Evolutionary conservation across 495 filamentous ascomycete species (phyloP).

Genomic region (Trichoderma parareesei): DNA sequence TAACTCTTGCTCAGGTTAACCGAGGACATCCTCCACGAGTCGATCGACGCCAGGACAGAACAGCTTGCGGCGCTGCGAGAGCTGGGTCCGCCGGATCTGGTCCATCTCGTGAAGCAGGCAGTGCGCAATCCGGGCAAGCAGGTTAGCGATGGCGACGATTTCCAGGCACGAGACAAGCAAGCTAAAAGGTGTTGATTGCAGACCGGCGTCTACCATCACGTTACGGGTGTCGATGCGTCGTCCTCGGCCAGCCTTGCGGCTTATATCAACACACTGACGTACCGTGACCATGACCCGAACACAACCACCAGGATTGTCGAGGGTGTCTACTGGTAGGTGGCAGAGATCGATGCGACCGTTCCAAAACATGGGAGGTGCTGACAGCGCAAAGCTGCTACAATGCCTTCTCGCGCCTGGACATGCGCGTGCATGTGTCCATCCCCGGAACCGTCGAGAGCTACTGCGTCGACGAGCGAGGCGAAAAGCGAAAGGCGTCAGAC

Average conservation of each 20-base stretch:
- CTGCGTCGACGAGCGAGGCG: conserved; percentile 91
- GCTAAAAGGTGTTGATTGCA: conserved; percentile 26
- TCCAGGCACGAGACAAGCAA: conserved; percentile 10
- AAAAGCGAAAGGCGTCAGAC: conserved; percentile 85
- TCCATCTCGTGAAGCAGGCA: conserved; percentile 87
- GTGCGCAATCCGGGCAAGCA: conserved; percentile 54
- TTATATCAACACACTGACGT: conserved; percentile 95
- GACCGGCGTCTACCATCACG: conserved; percentile 95
- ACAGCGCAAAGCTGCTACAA: conserved; percentile 76
- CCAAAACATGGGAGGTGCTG: conserved; percentile 14
- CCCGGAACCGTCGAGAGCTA: conserved; percentile 92
- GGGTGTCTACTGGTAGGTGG: conserved; percentile 80
- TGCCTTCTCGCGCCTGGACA: conserved; percentile 95
- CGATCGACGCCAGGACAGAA: conserved; percentile 84
- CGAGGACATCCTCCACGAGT: conserved; percentile 81
- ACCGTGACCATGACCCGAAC: conserved; percentile 71
- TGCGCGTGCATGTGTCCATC: conserved; percentile 96
- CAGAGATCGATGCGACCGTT: not conserved
- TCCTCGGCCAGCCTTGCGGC: conserved; percentile 94
- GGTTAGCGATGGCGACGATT: conserved; percentile 32
- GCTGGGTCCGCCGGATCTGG: conserved; percentile 89
- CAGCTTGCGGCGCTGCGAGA: conserved; percentile 75
- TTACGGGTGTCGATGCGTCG: conserved; percentile 93
- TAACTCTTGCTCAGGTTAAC: conserved; percentile 54
- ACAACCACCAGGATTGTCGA: conserved; percentile 80